phyloP scores from a whole-genome alignment of 1,284 basidiomycete genomes.

The Tetrapyrgos nigripes region DNA sequence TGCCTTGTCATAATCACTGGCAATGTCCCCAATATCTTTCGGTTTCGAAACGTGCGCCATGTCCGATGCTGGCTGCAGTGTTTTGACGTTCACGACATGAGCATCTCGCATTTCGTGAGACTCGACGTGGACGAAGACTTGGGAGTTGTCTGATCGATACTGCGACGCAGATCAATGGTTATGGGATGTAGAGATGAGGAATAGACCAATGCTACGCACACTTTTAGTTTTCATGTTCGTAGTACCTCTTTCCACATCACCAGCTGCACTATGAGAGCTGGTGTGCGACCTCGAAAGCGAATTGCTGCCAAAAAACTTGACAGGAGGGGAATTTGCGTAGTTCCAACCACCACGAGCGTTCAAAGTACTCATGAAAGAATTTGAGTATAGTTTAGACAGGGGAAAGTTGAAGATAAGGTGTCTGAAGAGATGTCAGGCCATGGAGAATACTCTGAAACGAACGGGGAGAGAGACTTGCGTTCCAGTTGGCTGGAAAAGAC shows the following conservation, averaged over 20 bases:
- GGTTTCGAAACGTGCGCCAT: neutral
- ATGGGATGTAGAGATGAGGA: neutral
- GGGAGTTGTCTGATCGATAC: neutral
- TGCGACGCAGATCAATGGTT: neutral
- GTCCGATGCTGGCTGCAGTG: neutral
- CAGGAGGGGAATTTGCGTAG: constrained; percentile 18
- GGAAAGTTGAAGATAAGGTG: constrained; percentile 50
- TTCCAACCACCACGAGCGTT: constrained; percentile 43
- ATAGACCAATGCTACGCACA: neutral
- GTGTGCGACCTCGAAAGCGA: neutral
- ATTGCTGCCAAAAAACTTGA: neutral
- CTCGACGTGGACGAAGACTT: constrained; percentile 30
- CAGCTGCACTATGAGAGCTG: neutral
- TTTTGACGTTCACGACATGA: neutral
- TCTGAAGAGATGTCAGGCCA: constrained; percentile 19
- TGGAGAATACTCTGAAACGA: neutral
- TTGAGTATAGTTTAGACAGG: constrained; percentile 50
- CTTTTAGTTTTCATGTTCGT: neutral
- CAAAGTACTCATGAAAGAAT: constrained; percentile 48
- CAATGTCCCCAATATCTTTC: neutral
- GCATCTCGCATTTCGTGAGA: constrained; percentile 28
- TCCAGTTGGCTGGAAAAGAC: constrained; percentile 32
- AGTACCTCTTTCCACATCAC: neutral
- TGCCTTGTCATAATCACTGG: neutral
- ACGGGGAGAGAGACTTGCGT: constrained; percentile 25